Evolutionary conservation across 805 yeast species (phyloP), one percentile per base, ranked within the genome.

Genomic region (Ogataea pilisensis): DNA sequence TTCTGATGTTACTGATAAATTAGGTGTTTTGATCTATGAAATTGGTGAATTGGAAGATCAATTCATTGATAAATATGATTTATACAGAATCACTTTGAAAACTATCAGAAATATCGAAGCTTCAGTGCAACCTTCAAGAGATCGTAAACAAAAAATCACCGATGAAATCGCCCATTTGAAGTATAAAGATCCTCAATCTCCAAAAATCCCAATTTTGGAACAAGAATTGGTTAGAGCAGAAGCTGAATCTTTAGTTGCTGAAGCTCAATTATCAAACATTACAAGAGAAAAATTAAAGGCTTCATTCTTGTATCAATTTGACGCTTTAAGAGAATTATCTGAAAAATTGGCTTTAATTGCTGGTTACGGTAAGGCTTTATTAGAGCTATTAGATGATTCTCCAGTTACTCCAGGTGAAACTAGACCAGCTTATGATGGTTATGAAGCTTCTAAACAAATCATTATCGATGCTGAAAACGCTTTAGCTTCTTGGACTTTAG

Each of bases 391-490:
- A 65, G 98, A 91, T 66, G 98, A 91, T 69, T 72, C 93, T 52
- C 95, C 98, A 50, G 96, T 93, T 51, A 91, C 97, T 54, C 99
- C 99, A 50, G 99, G 99, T 75, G 98, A 91, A 76, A 83, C 96
- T 52, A 88, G 98, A 76, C 91, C 96, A 37, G 91, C 96, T 46
- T 91, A 93, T 70, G 98, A 93, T 63, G 98, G 98, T 54, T 91
- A 89, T 68, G 97, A 91, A 66, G 96, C 96, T 45, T 85, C 96
- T 48, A 90, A 89, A 76, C 98, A 93, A 76, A 88, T 93, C 72
- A 89, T 93, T 61, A 85, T 89, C 64, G 98, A 91, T 67, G 93
- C 95, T 54, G 99, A 91, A 75, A 83, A 82, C 55, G 95, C 97
- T 48, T 78, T 91, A 60, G 95, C 95, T 48, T 78, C 88, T 48